These are phyloP conservation scores for Diplodia intermedia DNA, from an alignment of 2,329 filamentous ascomycete genomes.

Conservation along the genomic window DNA sequence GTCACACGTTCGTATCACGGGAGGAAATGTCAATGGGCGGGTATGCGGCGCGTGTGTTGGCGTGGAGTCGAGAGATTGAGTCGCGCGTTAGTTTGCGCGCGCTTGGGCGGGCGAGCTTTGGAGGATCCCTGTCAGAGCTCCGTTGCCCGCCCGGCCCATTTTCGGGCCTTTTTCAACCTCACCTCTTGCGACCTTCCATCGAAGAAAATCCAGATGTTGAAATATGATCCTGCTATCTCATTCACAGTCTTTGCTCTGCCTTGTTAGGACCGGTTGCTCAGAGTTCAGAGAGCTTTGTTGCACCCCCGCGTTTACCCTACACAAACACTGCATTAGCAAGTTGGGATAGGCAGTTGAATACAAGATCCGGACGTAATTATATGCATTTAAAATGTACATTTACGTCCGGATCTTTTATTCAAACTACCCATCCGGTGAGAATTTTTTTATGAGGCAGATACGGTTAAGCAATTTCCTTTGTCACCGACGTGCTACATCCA, in stretches of 20 bases:
- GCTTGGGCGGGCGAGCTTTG: constrained; percentile 13
- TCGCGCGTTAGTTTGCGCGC: constrained; percentile 23
- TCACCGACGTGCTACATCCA: too few relatives aligned
- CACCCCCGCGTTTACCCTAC: too few relatives aligned
- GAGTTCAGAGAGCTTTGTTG: background rate
- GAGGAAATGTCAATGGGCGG: background rate
- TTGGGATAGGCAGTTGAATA: too few relatives aligned
- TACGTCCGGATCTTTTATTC: too few relatives aligned
- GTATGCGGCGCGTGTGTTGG: background rate
- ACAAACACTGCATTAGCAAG: too few relatives aligned
- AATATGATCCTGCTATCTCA: background rate
- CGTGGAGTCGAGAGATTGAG: constrained; percentile 13
- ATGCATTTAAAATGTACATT: too few relatives aligned
- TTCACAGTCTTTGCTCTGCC: background rate
- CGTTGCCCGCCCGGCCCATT: background rate
- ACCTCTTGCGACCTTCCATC: background rate
- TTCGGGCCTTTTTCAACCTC: background rate
- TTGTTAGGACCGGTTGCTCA: background rate
- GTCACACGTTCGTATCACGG: background rate
- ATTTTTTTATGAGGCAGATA: too few relatives aligned
- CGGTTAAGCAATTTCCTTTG: too few relatives aligned
- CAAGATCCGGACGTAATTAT: too few relatives aligned
- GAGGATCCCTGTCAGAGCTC: constrained; percentile 28
- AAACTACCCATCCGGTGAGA: too few relatives aligned
- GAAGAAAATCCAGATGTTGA: background rate